Evolutionary conservation across 208 protist genomes (phyloP).

Genomic region (Paratrypanosoma confusum): DNA sequence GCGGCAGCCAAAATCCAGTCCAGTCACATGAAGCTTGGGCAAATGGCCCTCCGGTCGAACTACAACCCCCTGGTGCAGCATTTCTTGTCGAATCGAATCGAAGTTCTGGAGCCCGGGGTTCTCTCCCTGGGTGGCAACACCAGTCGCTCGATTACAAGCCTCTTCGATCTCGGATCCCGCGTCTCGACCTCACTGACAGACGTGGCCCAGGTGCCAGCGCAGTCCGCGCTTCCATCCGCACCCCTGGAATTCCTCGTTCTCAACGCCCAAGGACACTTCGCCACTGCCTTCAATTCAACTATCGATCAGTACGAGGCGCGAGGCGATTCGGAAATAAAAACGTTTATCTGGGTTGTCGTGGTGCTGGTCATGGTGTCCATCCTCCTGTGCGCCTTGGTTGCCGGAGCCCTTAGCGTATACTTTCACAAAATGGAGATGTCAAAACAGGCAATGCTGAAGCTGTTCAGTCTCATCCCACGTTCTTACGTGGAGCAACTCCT

Average conservation of each 20-base stretch:
- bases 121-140: conserved; percentile 5
- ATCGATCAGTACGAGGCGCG: conserved; percentile 1
- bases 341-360: conserved; percentile 6
- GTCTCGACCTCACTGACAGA: neutral
- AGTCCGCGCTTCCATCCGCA: neutral
- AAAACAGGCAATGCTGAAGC: conserved; percentile 7
- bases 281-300: conserved; percentile 4
- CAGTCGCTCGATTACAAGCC: neutral
- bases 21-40: conserved; percentile 1
- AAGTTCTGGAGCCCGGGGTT: conserved; percentile 2
- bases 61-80: neutral
- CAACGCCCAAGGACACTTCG: conserved; percentile 2
- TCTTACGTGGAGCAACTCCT: conserved; percentile 10
- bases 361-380: conserved; percentile 4
- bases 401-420: neutral
- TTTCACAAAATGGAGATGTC: conserved; percentile 1
- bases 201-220: neutral
- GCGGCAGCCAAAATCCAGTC: neutral
- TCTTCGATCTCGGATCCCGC: conserved; percentile 4
- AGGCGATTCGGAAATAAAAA: neutral
- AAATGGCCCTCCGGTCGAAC: conserved; percentile 2
- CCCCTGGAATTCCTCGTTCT: conserved; percentile 1
- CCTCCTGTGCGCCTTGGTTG: conserved; percentile 3
- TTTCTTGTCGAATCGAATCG: conserved; percentile 1
- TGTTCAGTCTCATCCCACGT: conserved; percentile 10